Evolutionary conservation across 1,284 basidiomycete genomes (phyloP).

Genomic region (Austropuccinia psidii): DNA sequence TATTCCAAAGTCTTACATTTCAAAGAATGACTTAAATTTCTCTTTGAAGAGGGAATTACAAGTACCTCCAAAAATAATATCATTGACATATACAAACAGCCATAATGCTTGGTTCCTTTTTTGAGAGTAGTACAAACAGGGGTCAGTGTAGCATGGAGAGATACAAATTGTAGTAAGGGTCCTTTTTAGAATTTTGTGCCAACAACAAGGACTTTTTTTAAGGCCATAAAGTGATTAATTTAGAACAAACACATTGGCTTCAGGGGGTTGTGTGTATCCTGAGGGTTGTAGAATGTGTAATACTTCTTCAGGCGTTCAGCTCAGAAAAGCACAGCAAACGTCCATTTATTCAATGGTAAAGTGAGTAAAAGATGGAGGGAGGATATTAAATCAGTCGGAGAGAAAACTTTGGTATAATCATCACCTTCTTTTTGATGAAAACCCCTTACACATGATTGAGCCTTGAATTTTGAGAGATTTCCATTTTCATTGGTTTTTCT

Average conservation of each 20-base stretch:
- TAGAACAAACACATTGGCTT: not conserved
- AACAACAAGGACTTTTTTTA: not conserved
- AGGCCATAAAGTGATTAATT: not conserved
- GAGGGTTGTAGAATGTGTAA: not conserved
- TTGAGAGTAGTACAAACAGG: not conserved
- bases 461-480: conserved; percentile 7
- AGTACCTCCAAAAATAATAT: not conserved
- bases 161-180: not conserved
- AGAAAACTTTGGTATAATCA: not conserved
- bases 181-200: not conserved
- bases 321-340: not conserved
- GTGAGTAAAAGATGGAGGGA: not conserved
- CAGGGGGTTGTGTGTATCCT: not conserved
- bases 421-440: not conserved
- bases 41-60: not conserved
- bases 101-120: not conserved
- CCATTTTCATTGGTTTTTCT: not conserved
- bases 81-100: not conserved
- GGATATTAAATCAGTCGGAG: not conserved
- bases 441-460: not conserved
- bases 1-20: not conserved
- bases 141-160: not conserved
- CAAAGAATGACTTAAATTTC: not conserved
- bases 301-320: not conserved
- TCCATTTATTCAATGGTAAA: conserved; percentile 1